phyloP scores from a whole-genome alignment of 306 rosid genomes.

The Arachis stenosperma region DNA sequence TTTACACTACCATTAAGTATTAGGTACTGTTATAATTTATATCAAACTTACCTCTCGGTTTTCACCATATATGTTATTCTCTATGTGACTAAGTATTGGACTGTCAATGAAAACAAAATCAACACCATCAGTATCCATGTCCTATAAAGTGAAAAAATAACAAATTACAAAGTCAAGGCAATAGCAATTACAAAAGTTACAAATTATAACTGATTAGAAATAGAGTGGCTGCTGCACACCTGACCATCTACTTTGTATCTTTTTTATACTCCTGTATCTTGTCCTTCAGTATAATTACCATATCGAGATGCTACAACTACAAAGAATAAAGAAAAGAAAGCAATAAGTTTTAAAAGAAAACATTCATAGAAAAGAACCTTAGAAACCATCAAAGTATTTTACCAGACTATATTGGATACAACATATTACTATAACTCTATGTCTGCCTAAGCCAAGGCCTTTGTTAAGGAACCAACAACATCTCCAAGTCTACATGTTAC shows the following conservation, averaged over 20 bases:
- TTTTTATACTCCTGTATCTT: constrained; percentile 66
- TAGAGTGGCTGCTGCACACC: constrained; percentile 56
- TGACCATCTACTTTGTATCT: constrained; percentile 73
- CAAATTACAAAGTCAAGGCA: constrained; percentile 28
- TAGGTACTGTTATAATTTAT: not conserved
- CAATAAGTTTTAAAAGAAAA: not conserved
- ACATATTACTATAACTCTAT: constrained; percentile 85
- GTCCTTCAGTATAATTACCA: constrained; percentile 64
- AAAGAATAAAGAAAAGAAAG: constrained; percentile 34
- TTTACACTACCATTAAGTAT: not conserved
- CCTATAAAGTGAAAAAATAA: constrained; percentile 55
- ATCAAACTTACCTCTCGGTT: constrained; percentile 63
- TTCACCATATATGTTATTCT: constrained; percentile 71
- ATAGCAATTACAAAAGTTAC: not conserved
- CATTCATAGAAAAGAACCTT: not conserved
- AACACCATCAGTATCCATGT: constrained; percentile 84
- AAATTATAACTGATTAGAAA: constrained; percentile 27
- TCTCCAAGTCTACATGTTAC: no score
- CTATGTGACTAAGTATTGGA: constrained; percentile 57
- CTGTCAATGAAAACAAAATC: constrained; percentile 83
- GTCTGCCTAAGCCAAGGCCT: constrained; percentile 88
- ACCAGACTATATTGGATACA: not conserved
- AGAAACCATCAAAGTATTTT: not conserved
- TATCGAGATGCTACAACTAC: constrained; percentile 81
- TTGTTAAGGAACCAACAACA: no score